phyloP scores from a whole-genome alignment of 1,139 yeast species.

The Debaryomyces coudertii region DNA sequence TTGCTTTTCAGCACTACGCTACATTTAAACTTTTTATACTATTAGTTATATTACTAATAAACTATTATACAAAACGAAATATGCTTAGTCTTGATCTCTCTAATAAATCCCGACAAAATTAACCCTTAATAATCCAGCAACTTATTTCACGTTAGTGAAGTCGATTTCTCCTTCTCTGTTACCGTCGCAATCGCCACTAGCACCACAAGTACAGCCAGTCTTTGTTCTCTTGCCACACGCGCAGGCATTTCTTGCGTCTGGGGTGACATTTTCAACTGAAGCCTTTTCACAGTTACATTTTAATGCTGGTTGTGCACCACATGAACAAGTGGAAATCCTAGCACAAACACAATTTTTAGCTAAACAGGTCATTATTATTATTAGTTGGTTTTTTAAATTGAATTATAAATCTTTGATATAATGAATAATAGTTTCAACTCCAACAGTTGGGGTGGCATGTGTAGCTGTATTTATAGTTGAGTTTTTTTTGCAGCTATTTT shows the following conservation, averaged over 20 bases:
- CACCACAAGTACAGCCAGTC: conserved; percentile 48
- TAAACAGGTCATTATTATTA: conserved; percentile 42
- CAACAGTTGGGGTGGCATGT: no score
- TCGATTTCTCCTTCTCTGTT: conserved; percentile 52
- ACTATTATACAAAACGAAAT: not conserved
- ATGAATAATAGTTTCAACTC: not conserved
- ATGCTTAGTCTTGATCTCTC: not conserved
- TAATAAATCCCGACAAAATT: no score
- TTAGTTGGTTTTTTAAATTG: not conserved
- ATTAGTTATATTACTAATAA: not conserved
- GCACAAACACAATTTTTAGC: conserved; percentile 52
- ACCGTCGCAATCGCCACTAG: conserved; percentile 40
- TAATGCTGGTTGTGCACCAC: conserved; percentile 53
- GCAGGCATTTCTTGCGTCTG: conserved; percentile 41
- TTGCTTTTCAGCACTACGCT: no score
- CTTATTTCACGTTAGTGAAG: conserved; percentile 42
- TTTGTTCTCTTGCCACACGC: conserved; percentile 52
- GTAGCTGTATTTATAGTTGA: not conserved
- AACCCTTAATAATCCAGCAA: no score
- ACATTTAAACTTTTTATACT: not conserved
- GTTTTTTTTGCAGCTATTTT: not conserved
- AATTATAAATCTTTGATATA: not conserved
- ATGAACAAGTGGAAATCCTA: conserved; percentile 52
- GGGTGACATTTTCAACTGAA: conserved; percentile 42
- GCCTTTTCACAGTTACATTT: conserved; percentile 50